A percentile compares a stretch with the other conserved stretches of the same genome.
phyloP scores from a whole-genome alignment of 2,329 filamentous ascomycete genomes.

The Chrysoporthe deuterocubensis region DNA sequence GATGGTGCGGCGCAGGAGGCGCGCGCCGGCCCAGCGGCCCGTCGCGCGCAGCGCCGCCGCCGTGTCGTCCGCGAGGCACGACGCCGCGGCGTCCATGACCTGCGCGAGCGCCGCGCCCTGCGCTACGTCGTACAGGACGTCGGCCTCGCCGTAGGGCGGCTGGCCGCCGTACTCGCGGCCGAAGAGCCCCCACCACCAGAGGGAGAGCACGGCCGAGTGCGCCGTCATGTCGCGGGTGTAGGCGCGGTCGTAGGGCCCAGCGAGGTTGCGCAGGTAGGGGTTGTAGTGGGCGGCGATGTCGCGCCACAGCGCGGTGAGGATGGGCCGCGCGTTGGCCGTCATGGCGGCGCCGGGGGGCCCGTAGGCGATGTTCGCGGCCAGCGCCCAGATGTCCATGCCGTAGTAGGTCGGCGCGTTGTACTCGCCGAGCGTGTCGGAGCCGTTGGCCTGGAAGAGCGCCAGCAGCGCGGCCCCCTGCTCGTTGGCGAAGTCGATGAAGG shows the following conservation, averaged over 20 bases:
- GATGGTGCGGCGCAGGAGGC: conserved; percentile 42
- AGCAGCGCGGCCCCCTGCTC: conserved; percentile 38
- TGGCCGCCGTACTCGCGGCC: conserved; percentile 44
- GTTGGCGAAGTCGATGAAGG: conserved; percentile 43
- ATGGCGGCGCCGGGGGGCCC: conserved; percentile 38
- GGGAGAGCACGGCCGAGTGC: conserved; percentile 45
- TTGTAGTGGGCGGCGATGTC: conserved; percentile 43
- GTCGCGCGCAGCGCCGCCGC: conserved; percentile 38
- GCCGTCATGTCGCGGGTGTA: conserved; percentile 45
- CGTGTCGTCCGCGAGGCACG: conserved; percentile 36
- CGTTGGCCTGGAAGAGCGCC: conserved; percentile 38
- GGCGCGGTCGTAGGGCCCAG: conserved; percentile 43
- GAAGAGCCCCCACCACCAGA: conserved; percentile 49
- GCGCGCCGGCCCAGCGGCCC: conserved; percentile 40
- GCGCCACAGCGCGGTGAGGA: conserved; percentile 40
- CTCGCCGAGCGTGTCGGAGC: conserved; percentile 41
- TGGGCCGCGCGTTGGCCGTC: conserved; percentile 36
- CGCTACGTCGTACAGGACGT: conserved; percentile 46
- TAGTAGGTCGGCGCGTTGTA: conserved; percentile 48
- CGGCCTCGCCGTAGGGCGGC: conserved; percentile 43
- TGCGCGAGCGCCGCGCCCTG: conserved; percentile 47
- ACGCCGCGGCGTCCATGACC: conserved; percentile 39
- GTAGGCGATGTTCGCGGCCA: conserved; percentile 44
- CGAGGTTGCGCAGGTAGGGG: conserved; percentile 41
- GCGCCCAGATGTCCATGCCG: conserved; percentile 46